Conservation (phyloP, 306 rosid species). For the Trifolium repens region DNA sequence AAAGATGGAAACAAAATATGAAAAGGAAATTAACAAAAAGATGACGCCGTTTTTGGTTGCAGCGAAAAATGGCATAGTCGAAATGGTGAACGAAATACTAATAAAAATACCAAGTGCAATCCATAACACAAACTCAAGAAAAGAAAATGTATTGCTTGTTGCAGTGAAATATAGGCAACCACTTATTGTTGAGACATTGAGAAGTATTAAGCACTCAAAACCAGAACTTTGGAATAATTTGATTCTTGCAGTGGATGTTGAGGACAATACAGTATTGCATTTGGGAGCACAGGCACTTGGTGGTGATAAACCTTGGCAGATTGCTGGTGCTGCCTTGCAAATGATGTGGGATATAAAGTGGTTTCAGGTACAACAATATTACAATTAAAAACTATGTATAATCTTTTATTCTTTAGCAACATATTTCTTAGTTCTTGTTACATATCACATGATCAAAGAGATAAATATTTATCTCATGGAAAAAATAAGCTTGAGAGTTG, state of each 20-base stretch:
- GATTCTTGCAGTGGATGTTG: not conserved
- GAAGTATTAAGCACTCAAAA: not conserved
- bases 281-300: slow-evolving; percentile 39
- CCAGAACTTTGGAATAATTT: slow-evolving; percentile 36
- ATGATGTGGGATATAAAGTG: slow-evolving; percentile 59
- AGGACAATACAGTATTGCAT: slow-evolving; percentile 40
- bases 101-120: slow-evolving; percentile 27
- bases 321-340: slow-evolving; percentile 50
- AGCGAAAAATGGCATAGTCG: slow-evolving; percentile 45
- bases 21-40: not conserved
- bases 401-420: too few species aligned
- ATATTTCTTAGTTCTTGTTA: too few species aligned
- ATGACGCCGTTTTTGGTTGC: slow-evolving; percentile 44
- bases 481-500: too few species aligned
- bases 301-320: slow-evolving; percentile 39
- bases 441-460: too few species aligned
- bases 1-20: not conserved
- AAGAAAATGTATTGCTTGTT: slow-evolving; percentile 44
- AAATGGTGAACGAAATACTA: slow-evolving; percentile 42
- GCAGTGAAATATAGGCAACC: slow-evolving; percentile 43
- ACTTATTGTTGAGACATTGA: slow-evolving; percentile 31
- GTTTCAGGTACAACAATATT: slow-evolving; percentile 45
- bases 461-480: too few species aligned
- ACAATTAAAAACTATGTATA: not conserved
- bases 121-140: slow-evolving; percentile 34